Base-by-base conservation (phyloP, 768 basidiomycete genomes). In the Psilocybe cubensis region DNA sequence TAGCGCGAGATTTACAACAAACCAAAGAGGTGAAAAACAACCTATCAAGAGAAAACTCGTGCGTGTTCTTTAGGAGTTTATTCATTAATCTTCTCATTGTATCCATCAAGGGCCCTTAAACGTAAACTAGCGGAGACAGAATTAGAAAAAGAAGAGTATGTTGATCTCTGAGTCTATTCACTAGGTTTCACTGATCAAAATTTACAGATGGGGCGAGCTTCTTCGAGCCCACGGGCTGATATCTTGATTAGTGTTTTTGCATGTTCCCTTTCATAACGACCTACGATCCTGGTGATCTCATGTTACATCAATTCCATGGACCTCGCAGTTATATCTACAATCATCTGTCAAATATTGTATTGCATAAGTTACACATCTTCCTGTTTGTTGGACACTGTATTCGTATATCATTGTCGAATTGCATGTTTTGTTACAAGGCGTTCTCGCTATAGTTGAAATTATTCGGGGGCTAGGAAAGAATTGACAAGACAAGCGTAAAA, bases 21-120 rank as follows among this genome's bases (percentile, higher is more conserved):
- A 86, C 92, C 14, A 96, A 94, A 72, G 87, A 90, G 65, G 72
- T 80, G 14, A 81, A 90, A 57, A 96, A 96, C 65, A 73, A 76
- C n/a, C 70, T 92, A 29, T 77, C 82, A 43, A 83, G 84, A 65
- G 92, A 95, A 74, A 96, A 96, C 66, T 83, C 86, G 91, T 93
- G 68, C 63, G 89, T 82, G 14, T 50, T 18, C 14, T 24, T 24
- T 14, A 25, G 3, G 57, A 28, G 28, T 40, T 40, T 21, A 41
- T 24, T 33, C 4, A 45, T 48, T 24, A 35, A 35, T 44, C 12
- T 25, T 14, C 48, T 61, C 45, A 62, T 58, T 11, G 54, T 38
- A 45, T 56, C 40, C 10, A 18, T 28, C 40, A 63, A 93, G 92
- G 43, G 79, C 85, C 71, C 72, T 94, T 29, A 91, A 87, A 70